A percentile compares a stretch with the other conserved stretches of the same genome.
These are phyloP conservation scores for Rhizopus arrhizus DNA, from an alignment of 371 early-diverging fungal genomes.

Conservation along the genomic window DNA sequence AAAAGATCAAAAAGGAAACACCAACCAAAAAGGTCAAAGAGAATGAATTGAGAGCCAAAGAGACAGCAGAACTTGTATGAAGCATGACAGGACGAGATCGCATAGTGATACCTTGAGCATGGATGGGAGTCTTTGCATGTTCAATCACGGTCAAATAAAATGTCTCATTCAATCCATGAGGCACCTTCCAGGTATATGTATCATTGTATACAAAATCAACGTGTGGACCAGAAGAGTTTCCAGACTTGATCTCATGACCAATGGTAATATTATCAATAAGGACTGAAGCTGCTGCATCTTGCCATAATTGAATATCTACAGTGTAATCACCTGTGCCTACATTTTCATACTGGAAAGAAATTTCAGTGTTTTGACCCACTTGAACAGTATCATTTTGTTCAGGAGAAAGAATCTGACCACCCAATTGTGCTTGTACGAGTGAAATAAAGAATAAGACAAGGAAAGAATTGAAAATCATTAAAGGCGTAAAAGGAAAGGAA, in stretches of 20 bases:
- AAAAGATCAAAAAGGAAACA: not conserved
- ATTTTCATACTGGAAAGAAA: constrained; percentile 32
- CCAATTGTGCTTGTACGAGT: constrained; percentile 27
- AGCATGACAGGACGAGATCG: constrained; percentile 32
- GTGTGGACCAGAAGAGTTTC: constrained; percentile 32
- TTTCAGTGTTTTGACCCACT: constrained; percentile 26
- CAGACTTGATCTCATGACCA: constrained; percentile 21
- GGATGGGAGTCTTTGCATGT: constrained; percentile 11
- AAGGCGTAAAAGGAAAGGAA: constrained; percentile 2
- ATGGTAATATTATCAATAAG: constrained; percentile 24
- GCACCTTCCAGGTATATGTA: constrained; percentile 34
- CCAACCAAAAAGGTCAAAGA: not conserved
- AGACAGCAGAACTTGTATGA: constrained; percentile 26
- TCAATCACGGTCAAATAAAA: constrained; percentile 31
- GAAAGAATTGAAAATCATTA: not conserved
- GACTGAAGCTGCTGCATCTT: constrained; percentile 22
- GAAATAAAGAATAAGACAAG: not conserved
- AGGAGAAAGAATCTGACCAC: constrained; percentile 26
- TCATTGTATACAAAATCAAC: constrained; percentile 17
- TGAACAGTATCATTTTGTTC: constrained; percentile 27
- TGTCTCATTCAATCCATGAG: constrained; percentile 29
- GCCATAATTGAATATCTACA: constrained; percentile 33
- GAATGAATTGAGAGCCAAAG: constrained; percentile 1
- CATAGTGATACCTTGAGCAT: constrained; percentile 12
- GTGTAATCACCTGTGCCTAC: constrained; percentile 32